phyloP scores from a whole-genome alignment of 2,329 filamentous ascomycete species.

The Sarocladium kiliense region DNA sequence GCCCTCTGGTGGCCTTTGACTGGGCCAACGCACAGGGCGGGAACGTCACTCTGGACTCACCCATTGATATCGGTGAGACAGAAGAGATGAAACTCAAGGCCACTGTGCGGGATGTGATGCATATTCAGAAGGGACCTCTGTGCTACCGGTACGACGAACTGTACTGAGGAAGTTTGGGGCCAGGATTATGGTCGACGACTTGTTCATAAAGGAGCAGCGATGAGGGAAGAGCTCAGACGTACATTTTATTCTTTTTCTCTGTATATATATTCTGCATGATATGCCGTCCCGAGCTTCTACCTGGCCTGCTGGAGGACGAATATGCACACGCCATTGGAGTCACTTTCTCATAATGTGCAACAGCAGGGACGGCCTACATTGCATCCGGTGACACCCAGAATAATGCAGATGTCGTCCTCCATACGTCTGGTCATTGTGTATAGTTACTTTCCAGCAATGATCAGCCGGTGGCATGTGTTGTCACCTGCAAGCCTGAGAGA shows the following conservation, averaged over 20 bases:
- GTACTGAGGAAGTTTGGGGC: neutral
- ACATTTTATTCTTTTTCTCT: neutral
- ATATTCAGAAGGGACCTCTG: neutral
- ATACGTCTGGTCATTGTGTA: too few relatives aligned
- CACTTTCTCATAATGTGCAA: too few relatives aligned
- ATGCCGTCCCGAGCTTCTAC: neutral
- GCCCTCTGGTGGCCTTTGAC: neutral
- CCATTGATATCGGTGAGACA: constrained; percentile 7
- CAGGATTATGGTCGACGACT: neutral
- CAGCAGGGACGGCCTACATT: too few relatives aligned
- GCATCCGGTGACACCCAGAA: too few relatives aligned
- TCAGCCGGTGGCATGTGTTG: too few relatives aligned
- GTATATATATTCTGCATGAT: neutral
- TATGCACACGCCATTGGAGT: too few relatives aligned
- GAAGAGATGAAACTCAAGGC: neutral
- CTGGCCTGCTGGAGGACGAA: too few relatives aligned
- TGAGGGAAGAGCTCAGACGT: neutral
- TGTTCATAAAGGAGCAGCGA: neutral
- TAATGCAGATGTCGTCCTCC: too few relatives aligned
- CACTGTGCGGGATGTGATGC: constrained; percentile 1
- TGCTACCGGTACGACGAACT: neutral
- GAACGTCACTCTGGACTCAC: neutral
- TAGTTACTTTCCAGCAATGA: too few relatives aligned
- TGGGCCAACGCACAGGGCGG: neutral
- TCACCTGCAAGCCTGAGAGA: neutral